These are phyloP conservation scores for Fraxinus angustifolia DNA, from an alignment of 305 asterid genomes.

Conservation along the genomic window DNA sequence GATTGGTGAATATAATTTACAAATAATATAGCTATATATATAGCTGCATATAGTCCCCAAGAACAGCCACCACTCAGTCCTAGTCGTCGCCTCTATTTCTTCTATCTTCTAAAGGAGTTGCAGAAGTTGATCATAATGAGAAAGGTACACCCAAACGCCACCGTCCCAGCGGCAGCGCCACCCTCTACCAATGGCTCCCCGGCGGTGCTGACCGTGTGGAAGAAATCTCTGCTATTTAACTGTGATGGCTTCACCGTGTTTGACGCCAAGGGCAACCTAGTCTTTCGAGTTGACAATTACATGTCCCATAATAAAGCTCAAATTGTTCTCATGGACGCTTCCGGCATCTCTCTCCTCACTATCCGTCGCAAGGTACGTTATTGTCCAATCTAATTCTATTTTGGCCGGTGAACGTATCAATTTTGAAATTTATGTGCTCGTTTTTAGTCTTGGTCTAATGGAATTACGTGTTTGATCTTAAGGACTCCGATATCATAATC, in stretches of 20 bases:
- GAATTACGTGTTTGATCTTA: too few relatives aligned
- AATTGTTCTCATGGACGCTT: conserved; percentile 64
- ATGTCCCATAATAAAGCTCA: conserved; percentile 39
- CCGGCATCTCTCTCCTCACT: conserved; percentile 56
- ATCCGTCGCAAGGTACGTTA: conserved; percentile 63
- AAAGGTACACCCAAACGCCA: conserved; percentile 43
- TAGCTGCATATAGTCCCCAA: background rate
- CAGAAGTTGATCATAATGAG: conserved; percentile 12
- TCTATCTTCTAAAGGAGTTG: background rate
- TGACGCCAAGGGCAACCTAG: conserved; percentile 53
- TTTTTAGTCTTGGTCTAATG: too few relatives aligned
- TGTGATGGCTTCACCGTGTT: conserved; percentile 77
- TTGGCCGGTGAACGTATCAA: background rate
- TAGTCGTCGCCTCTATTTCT: background rate
- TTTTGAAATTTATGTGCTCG: too few relatives aligned
- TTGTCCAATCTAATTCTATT: background rate
- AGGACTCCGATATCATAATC: too few relatives aligned
- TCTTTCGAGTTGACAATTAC: conserved; percentile 74
- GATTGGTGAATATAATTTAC: background rate
- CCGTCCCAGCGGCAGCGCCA: background rate
- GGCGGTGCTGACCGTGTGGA: conserved; percentile 68
- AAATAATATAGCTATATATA: background rate
- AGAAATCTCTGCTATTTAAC: conserved; percentile 60
- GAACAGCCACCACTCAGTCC: background rate
- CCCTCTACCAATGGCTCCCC: background rate